Evolutionary conservation across 2,329 filamentous ascomycete species (phyloP).

Genomic region (Beauveria bassiana): DNA sequence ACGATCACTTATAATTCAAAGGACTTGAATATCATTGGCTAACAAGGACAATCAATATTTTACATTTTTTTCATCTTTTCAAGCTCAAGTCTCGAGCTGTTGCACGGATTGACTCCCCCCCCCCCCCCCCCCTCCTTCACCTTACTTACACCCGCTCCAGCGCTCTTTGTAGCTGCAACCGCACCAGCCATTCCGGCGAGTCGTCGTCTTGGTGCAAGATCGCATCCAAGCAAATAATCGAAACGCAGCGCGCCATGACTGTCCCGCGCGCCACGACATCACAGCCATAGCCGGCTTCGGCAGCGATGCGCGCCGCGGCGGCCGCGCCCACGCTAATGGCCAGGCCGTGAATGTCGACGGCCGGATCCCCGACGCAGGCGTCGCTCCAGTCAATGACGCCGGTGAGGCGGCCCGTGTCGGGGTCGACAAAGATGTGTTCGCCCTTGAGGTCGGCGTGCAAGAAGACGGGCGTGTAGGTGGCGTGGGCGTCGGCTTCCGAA

Average conservation of each 20-base stretch:
- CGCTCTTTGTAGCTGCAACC: background rate
- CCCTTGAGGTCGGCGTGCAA: conserved; percentile 10
- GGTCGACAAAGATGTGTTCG: conserved; percentile 8
- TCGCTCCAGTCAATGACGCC: conserved; percentile 12
- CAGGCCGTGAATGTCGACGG: background rate
- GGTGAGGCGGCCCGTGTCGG: background rate
- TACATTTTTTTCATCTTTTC: background rate
- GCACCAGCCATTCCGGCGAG: conserved; percentile 7
- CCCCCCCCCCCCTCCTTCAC: too few species aligned
- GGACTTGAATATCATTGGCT: background rate
- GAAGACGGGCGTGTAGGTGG: background rate
- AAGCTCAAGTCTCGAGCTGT: too few species aligned
- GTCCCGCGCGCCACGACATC: background rate
- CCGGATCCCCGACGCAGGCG: conserved; percentile 1
- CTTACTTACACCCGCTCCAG: background rate
- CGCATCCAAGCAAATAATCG: background rate
- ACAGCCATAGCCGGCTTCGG: background rate
- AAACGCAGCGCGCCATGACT: background rate
- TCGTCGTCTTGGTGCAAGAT: conserved; percentile 1
- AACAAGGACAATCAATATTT: background rate
- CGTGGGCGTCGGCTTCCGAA: background rate
- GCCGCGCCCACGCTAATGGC: conserved; percentile 7
- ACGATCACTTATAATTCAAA: background rate
- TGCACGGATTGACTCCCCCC: too few species aligned
- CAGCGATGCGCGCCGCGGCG: background rate